Base-by-base conservation (phyloP, 148 eudicot species). In the Silene uniflora region DNA sequence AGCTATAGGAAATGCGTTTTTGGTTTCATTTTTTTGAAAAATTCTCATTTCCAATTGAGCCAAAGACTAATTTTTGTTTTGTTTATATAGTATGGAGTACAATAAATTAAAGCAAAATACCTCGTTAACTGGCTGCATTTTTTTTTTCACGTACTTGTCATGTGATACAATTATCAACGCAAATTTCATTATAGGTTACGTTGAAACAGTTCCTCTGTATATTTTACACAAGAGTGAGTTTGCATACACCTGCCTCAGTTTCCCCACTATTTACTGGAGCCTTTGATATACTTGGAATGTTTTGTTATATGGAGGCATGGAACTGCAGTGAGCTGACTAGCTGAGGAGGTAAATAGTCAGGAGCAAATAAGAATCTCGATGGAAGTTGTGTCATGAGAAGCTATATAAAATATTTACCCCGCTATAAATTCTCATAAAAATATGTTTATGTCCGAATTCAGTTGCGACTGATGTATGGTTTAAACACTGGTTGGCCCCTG, bases 1-100 rank as follows among this genome's bases (percentile, higher is more conserved):
- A 24, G 18, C 55, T 59, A 21, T 58, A 56, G 70, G 70, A 17
- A 75, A 47, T 69, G 69, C 71, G 69, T 27, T 63, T 75, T 75
- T 69, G 63, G 47, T 39, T 12, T 62, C 61, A 21, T 71, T 62
- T n/a, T 60, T 49, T 49, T 12, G 13, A 49, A 47, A 47, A 12
- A 49, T 1, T 10, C 13, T 49, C 55, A 49, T 49, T 16, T 52
- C 16, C 5, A 52, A 52, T 52, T 10, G 16, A 52, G 18, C 16
- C 16, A 16, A 52, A 52, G 56, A 52, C 54, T 49, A 49, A 10
- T 49, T 52, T 10, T 52, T 12, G 17, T 52, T 52, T 11, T 52
- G 44, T 39, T 39, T 39, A 39, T 39, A 39, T 6, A 39, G 44
- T 39, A 39, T 3, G 44, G 44, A 39, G 44, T 39, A 39, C 9